phyloP scores from a whole-genome alignment of 805 yeast genomes.

The Debaryomyces hansenii region DNA sequence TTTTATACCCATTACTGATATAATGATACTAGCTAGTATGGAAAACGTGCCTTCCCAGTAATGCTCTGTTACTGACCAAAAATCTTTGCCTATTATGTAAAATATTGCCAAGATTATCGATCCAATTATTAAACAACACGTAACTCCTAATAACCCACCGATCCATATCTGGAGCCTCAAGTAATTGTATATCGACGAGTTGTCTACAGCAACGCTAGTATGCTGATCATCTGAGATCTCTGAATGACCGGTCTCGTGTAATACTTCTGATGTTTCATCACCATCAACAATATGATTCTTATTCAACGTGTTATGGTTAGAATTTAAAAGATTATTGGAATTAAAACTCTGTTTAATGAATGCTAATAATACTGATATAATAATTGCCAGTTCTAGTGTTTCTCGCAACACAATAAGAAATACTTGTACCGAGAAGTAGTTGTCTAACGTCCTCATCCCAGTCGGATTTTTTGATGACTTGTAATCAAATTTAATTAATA shows the following conservation, averaged over 20 bases:
- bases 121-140: conserved; percentile 41
- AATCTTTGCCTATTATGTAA: conserved; percentile 41
- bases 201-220: neutral
- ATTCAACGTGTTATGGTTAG: neutral
- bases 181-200: conserved; percentile 13
- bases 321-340: neutral
- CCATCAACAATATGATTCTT: neutral
- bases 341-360: conserved; percentile 59
- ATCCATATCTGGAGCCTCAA: conserved; percentile 43
- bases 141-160: conserved; percentile 43
- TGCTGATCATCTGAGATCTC: neutral
- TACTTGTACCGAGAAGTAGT: conserved; percentile 67
- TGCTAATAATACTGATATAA: conserved; percentile 70
- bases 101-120: conserved; percentile 38
- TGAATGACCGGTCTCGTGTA: neutral
- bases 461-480: neutral
- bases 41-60: conserved; percentile 50
- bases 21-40: conserved; percentile 43
- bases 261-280: neutral
- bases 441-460: conserved; percentile 14
- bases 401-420: conserved; percentile 74
- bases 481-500: too few relatives aligned
- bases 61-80: conserved; percentile 48
- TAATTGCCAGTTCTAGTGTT: conserved; percentile 74
- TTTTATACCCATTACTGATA: conserved; percentile 47